Conservation (phyloP, 164 flowering plant species). For the Vitis rotundifolia region DNA sequence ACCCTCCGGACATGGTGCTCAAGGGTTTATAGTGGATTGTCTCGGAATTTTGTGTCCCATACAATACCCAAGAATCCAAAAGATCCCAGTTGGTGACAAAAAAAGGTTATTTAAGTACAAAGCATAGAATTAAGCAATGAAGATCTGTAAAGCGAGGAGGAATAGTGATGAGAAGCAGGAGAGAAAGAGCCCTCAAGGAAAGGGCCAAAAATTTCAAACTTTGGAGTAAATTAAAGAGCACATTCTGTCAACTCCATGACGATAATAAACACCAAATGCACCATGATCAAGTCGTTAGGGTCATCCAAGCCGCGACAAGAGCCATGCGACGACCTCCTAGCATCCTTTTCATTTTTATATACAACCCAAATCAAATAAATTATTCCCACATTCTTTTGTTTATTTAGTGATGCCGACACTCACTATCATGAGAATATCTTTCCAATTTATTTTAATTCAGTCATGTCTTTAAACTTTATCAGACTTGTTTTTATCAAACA, state of each 20-base stretch:
- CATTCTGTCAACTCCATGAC: constrained; percentile 37
- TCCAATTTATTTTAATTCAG: constrained; percentile 1
- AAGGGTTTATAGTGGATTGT: too few relatives aligned
- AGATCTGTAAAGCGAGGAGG: constrained; percentile 18
- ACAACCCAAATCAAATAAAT: neutral
- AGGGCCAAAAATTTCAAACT: constrained; percentile 13
- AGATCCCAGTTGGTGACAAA: too few relatives aligned
- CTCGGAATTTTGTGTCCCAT: too few relatives aligned
- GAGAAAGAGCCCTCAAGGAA: constrained; percentile 21
- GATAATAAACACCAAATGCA: constrained; percentile 21
- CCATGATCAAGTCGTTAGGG: constrained; percentile 38
- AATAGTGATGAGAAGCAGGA: constrained; percentile 12
- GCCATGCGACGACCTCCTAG: constrained; percentile 35
- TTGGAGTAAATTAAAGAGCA: constrained; percentile 11
- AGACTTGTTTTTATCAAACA: constrained; percentile 6
- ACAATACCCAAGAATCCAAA: too few relatives aligned
- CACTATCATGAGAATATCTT: constrained; percentile 34
- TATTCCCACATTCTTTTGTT: constrained; percentile 24
- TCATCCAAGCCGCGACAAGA: constrained; percentile 35
- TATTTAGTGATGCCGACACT: constrained; percentile 41
- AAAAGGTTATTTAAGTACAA: too few relatives aligned
- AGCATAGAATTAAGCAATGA: neutral
- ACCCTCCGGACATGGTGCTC: too few relatives aligned
- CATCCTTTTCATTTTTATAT: constrained; percentile 21
- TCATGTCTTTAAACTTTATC: constrained; percentile 8